Conservation (phyloP, 2,329 filamentous ascomycete genomes). For the Elsinoe fawcettii region DNA sequence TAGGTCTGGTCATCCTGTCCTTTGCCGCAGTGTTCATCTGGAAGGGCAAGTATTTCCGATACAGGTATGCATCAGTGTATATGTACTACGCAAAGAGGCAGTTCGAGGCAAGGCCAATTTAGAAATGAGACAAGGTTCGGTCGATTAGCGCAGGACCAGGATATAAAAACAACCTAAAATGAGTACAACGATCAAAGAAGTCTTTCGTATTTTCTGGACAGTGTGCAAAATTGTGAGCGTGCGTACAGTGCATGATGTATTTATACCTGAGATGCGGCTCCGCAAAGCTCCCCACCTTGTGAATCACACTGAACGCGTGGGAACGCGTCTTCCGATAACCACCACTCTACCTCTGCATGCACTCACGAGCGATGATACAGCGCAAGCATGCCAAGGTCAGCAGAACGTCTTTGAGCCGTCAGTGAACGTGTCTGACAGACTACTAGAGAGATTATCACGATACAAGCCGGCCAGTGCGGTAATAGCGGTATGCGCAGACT, state of each 20-base stretch:
- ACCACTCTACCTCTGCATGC: background rate
- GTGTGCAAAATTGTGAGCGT: background rate
- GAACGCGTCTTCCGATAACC: background rate
- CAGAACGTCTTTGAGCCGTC: background rate
- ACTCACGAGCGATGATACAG: constrained; percentile 2
- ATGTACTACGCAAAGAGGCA: constrained; percentile 30
- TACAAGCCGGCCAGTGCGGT: constrained; percentile 98
- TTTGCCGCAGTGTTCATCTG: constrained; percentile 27
- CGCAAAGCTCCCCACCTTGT: background rate
- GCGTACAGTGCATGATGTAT: background rate
- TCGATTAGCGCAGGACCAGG: background rate
- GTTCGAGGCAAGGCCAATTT: constrained; percentile 25
- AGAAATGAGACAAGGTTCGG: background rate
- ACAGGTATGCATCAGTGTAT: constrained; percentile 29
- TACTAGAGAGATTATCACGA: constrained; percentile 91
- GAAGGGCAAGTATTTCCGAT: constrained; percentile 31
- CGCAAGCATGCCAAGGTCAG: constrained; percentile 16
- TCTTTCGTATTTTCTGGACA: no score
- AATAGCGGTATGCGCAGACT: constrained; percentile 74
- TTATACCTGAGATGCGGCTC: background rate
- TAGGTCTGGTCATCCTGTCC: constrained; percentile 28
- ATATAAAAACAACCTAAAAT: no score
- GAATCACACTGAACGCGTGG: background rate
- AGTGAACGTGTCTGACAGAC: constrained; percentile 15
- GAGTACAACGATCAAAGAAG: no score